These are phyloP conservation scores for Lanmaoa pseudosensibilis DNA, from an alignment of 768 basidiomycete species.

Conservation along the genomic window DNA sequence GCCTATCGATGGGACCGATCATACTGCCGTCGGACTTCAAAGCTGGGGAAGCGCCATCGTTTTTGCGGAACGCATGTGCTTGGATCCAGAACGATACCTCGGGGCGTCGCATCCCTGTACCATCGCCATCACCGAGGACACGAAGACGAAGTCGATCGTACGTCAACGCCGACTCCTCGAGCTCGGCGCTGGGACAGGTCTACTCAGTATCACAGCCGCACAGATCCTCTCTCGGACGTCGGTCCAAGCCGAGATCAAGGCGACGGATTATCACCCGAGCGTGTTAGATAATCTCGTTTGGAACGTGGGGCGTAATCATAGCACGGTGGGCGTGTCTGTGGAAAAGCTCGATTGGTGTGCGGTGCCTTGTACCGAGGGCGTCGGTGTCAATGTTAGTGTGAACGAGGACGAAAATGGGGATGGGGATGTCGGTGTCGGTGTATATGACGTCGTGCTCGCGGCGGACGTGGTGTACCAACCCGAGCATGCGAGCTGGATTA, in stretches of 20 bases:
- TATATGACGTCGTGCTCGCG: constrained; percentile 70
- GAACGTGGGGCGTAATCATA: constrained; percentile 58
- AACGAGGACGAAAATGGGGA: not conserved
- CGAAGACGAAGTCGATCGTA: not conserved
- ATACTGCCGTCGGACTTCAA: constrained; percentile 80
- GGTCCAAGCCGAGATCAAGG: constrained; percentile 42
- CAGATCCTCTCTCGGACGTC: constrained; percentile 39
- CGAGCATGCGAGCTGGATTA: constrained; percentile 68
- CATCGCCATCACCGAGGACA: not conserved
- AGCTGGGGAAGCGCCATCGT: constrained; percentile 82
- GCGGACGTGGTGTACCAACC: constrained; percentile 81
- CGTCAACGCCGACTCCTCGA: constrained; percentile 55
- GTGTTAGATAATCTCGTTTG: constrained; percentile 65
- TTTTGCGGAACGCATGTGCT: constrained; percentile 62
- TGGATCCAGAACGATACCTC: constrained; percentile 42
- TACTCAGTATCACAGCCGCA: constrained; percentile 70
- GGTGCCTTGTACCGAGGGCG: constrained; percentile 35
- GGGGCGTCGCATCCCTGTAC: constrained; percentile 22
- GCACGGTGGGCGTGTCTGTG: constrained; percentile 43
- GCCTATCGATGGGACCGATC: constrained; percentile 59
- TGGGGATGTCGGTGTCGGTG: too few species aligned
- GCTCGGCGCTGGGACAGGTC: constrained; percentile 83
- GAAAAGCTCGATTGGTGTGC: constrained; percentile 64
- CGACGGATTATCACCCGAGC: constrained; percentile 78
- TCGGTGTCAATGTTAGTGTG: not conserved